Evolutionary conservation across 495 filamentous ascomycete genomes (phyloP).

Genomic region (Aspergillus heteromorphus): DNA sequence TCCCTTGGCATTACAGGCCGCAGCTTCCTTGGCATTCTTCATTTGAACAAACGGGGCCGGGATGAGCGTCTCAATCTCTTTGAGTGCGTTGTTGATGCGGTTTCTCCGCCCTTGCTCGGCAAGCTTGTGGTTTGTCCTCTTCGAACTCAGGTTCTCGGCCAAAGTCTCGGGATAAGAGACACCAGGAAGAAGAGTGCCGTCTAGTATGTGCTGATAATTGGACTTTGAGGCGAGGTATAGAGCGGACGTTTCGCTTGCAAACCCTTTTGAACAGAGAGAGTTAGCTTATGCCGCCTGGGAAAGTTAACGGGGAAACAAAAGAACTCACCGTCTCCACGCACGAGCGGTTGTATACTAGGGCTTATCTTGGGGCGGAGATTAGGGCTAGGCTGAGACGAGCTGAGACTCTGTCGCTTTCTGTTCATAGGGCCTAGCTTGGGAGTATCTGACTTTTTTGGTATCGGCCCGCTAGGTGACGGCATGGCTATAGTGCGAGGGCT

Average conservation of each 20-base stretch:
- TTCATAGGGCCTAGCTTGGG: constrained; percentile 24
- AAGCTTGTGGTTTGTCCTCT: constrained; percentile 96
- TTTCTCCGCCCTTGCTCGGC: constrained; percentile 94
- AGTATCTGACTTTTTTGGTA: constrained; percentile 35
- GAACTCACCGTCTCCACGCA: constrained; percentile 68
- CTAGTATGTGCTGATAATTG: constrained; percentile 96
- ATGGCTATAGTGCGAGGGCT: constrained; percentile 36
- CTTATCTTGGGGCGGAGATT: constrained; percentile 89
- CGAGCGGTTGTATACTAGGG: constrained; percentile 85
- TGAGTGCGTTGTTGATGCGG: constrained; percentile 87
- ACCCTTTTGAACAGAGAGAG: constrained; percentile 24
- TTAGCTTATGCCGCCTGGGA: constrained; percentile 7
- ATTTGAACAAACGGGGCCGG: constrained; percentile 48
- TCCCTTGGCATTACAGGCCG: constrained; percentile 26
- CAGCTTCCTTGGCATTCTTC: constrained; percentile 30
- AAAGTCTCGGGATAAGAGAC: constrained; percentile 87
- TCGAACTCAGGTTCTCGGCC: constrained; percentile 88
- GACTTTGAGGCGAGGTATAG: constrained; percentile 87
- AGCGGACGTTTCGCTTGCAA: constrained; percentile 68
- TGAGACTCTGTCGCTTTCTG: constrained; percentile 67
- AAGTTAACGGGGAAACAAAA: background rate
- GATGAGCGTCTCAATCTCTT: constrained; percentile 82
- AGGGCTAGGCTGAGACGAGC: constrained; percentile 74
- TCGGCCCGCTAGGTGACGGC: constrained; percentile 41
- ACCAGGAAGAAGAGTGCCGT: constrained; percentile 84